Evolutionary conservation across 2,329 filamentous ascomycete species (phyloP).

Genomic region (Huntiella moniliformis): DNA sequence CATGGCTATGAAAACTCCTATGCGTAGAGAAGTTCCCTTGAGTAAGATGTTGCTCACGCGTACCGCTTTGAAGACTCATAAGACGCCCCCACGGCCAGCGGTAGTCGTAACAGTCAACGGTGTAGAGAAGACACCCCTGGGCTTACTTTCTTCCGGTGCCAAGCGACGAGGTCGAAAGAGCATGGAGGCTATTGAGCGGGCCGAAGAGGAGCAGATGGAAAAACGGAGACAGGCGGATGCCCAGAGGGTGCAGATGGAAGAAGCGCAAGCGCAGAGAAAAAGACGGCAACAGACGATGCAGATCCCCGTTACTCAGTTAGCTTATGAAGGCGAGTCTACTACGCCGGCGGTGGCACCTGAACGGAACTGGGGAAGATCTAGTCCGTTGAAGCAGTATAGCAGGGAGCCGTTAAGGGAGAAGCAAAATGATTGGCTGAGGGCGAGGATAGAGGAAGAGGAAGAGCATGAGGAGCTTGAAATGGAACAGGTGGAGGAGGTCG

Average conservation of each 20-base stretch:
- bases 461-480: background rate
- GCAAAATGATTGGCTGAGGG: background rate
- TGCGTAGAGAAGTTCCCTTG: constrained; percentile 17
- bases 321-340: background rate
- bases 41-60: constrained; percentile 19
- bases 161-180: constrained; percentile 6
- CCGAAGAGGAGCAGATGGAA: background rate
- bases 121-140: background rate
- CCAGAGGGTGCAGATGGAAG: too few species aligned
- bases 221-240: too few species aligned
- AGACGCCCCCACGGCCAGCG: background rate
- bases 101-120: background rate
- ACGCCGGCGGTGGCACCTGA: background rate
- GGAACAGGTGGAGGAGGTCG: background rate
- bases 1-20: constrained; percentile 6
- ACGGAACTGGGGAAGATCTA: background rate
- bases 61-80: constrained; percentile 16
- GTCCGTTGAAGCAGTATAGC: background rate
- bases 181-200: background rate
- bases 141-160: constrained; percentile 7
- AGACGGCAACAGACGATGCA: too few species aligned
- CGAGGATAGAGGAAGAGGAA: background rate
- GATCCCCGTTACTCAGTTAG: too few species aligned
- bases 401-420: background rate
- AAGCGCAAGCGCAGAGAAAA: too few species aligned